A percentile compares a stretch with the other conserved stretches of the same genome.
These are phyloP conservation scores for Singerocomus rubriflavus DNA, from an alignment of 1,284 basidiomycete species.

Conservation along the genomic window DNA sequence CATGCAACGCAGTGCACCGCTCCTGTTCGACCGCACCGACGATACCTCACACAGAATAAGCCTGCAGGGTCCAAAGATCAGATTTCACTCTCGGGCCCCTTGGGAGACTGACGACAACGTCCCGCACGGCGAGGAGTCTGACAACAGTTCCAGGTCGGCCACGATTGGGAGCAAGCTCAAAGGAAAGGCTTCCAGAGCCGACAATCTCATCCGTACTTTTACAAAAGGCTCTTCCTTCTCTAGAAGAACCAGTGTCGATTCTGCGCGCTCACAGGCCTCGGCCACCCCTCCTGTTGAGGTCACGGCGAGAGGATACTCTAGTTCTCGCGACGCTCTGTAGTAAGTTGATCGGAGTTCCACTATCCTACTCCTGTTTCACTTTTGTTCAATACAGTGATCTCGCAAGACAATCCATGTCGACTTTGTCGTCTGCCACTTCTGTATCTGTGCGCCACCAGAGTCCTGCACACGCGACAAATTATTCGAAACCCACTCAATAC, in stretches of 20 bases:
- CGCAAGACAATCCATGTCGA: slow-evolving; percentile 58
- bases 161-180: slow-evolving; percentile 32
- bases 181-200: slow-evolving; percentile 31
- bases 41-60: slow-evolving; percentile 51
- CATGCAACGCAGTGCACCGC: no score
- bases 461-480: slow-evolving; percentile 33
- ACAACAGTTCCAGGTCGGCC: slow-evolving; percentile 31
- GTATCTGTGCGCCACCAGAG: slow-evolving; percentile 34
- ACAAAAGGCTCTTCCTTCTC: slow-evolving; percentile 44
- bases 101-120: slow-evolving; percentile 66
- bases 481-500: slow-evolving; percentile 17
- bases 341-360: slow-evolving; percentile 36
- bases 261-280: slow-evolving; percentile 47
- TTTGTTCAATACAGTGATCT: slow-evolving; percentile 37
- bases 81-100: slow-evolving; percentile 73
- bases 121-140: slow-evolving; percentile 44
- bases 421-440: slow-evolving; percentile 41
- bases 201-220: slow-evolving; percentile 43
- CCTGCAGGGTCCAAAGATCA: slow-evolving; percentile 73
- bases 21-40: no score
- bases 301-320: slow-evolving; percentile 45
- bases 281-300: slow-evolving; percentile 61
- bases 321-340: slow-evolving; percentile 55
- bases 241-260: slow-evolving; percentile 63
- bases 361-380: slow-evolving; percentile 3